phyloP scores from a whole-genome alignment of 2,329 filamentous ascomycete genomes.

The Pseudocercospora fijiensis region DNA sequence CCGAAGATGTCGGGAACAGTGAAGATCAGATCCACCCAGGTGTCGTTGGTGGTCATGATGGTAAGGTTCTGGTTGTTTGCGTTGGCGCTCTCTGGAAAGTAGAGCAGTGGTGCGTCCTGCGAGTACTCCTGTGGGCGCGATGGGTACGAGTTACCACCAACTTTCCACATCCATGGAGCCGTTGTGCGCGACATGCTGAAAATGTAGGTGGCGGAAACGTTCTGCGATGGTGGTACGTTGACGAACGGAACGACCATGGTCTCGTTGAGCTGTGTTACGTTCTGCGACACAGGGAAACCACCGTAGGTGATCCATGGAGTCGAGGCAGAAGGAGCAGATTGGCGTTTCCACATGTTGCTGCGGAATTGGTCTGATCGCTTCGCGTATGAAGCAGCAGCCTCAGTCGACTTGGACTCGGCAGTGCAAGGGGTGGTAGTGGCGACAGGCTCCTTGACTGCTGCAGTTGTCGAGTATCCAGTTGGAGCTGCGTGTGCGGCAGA shows the following conservation, averaged over 20 bases:
- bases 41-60: slow-evolving; percentile 35
- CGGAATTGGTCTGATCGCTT: slow-evolving; percentile 6
- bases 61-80: slow-evolving; percentile 20
- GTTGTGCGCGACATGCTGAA: slow-evolving; percentile 17
- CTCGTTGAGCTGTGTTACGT: slow-evolving; percentile 17
- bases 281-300: slow-evolving; percentile 14
- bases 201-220: slow-evolving; percentile 13
- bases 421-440: background rate
- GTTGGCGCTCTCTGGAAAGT: slow-evolving; percentile 17
- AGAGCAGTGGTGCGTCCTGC: slow-evolving; percentile 19
- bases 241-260: slow-evolving; percentile 15
- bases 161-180: slow-evolving; percentile 15
- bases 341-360: slow-evolving; percentile 1
- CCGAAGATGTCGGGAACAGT: slow-evolving; percentile 38
- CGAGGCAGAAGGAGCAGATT: background rate
- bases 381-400: background rate
- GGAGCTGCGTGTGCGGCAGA: background rate
- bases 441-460: background rate
- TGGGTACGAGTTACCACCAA: slow-evolving; percentile 16
- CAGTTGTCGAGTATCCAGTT: background rate
- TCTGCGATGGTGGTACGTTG: slow-evolving; percentile 13
- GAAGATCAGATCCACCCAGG: slow-evolving; percentile 40
- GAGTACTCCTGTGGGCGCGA: slow-evolving; percentile 15
- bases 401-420: background rate
- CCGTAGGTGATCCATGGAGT: slow-evolving; percentile 13